phyloP scores from a whole-genome alignment of 2,329 filamentous ascomycete species.

The Onygenales sp. region DNA sequence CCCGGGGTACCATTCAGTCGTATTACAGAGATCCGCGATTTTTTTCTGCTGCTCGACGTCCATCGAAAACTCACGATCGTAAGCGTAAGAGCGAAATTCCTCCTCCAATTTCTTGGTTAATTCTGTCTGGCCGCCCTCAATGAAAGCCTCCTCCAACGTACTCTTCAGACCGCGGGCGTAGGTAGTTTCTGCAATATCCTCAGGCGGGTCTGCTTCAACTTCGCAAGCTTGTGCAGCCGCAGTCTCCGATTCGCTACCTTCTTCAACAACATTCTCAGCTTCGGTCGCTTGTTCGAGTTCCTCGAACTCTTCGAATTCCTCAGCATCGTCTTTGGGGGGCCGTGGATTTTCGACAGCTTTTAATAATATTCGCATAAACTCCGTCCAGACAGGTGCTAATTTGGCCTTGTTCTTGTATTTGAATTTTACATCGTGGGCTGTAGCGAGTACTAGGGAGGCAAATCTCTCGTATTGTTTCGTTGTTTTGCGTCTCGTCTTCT shows the following conservation, averaged over 20 bases:
- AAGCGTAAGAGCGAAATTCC: slow-evolving; percentile 57
- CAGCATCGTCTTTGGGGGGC: no score
- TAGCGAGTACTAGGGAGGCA: no score
- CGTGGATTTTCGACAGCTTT: no score
- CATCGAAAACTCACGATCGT: slow-evolving; percentile 48
- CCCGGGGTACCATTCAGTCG: slow-evolving; percentile 83
- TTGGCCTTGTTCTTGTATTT: no score
- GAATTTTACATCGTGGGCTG: no score
- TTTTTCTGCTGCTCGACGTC: slow-evolving; percentile 51
- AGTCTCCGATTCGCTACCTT: not conserved
- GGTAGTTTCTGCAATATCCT: not conserved
- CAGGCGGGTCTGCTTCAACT: slow-evolving; percentile 1
- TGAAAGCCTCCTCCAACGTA: slow-evolving; percentile 6
- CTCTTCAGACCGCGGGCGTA: not conserved
- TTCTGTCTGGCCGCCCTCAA: slow-evolving; percentile 36
- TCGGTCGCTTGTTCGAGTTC: no score
- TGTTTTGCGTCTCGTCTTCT: no score
- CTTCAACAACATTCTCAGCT: no score
- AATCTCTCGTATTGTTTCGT: no score
- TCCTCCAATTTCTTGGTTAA: slow-evolving; percentile 54
- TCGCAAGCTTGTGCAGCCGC: not conserved
- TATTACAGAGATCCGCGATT: slow-evolving; percentile 76
- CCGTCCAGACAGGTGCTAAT: no score
- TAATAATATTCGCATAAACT: no score
- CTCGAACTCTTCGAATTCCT: no score